Conservation (phyloP, 495 filamentous ascomycete genomes). For the Penicillium coprophilum region DNA sequence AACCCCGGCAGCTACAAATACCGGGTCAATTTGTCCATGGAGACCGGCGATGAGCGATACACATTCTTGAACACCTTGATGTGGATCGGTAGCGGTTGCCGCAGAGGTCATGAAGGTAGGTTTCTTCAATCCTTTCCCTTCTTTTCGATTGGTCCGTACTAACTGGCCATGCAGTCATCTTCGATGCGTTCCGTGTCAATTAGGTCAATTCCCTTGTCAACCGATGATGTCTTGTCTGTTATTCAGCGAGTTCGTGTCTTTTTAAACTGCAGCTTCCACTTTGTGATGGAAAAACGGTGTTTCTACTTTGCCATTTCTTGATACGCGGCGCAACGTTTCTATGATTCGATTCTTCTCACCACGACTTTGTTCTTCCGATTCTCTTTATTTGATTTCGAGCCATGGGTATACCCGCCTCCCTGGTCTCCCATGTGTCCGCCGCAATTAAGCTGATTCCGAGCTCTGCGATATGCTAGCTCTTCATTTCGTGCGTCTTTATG, state of each 20-base stretch:
- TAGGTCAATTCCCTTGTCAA: slow-evolving; percentile 25
- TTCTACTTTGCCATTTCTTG: slow-evolving; percentile 4
- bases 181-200: slow-evolving; percentile 51
- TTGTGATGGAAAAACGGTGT: slow-evolving; percentile 13
- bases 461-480: not conserved
- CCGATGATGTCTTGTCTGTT: slow-evolving; percentile 34
- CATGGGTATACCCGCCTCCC: not conserved
- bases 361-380: not conserved
- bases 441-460: not conserved
- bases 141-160: slow-evolving; percentile 8
- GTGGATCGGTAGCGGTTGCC: slow-evolving; percentile 61
- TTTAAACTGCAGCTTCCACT: slow-evolving; percentile 3
- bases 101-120: slow-evolving; percentile 56
- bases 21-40: slow-evolving; percentile 58
- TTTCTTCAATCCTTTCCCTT: not conserved
- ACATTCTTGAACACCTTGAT: slow-evolving; percentile 61
- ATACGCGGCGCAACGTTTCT: slow-evolving; percentile 6
- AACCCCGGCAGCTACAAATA: slow-evolving; percentile 59
- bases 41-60: slow-evolving; percentile 60
- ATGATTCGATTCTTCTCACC: slow-evolving; percentile 6
- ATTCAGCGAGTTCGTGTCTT: slow-evolving; percentile 39
- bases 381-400: not conserved
- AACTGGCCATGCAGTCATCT: slow-evolving; percentile 37
- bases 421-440: not conserved
- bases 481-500: not conserved